A percentile compares a stretch with the other conserved stretches of the same genome.
Conservation (phyloP, 2,329 filamentous ascomycete genomes). For the Fonsecaea pedrosoi region DNA sequence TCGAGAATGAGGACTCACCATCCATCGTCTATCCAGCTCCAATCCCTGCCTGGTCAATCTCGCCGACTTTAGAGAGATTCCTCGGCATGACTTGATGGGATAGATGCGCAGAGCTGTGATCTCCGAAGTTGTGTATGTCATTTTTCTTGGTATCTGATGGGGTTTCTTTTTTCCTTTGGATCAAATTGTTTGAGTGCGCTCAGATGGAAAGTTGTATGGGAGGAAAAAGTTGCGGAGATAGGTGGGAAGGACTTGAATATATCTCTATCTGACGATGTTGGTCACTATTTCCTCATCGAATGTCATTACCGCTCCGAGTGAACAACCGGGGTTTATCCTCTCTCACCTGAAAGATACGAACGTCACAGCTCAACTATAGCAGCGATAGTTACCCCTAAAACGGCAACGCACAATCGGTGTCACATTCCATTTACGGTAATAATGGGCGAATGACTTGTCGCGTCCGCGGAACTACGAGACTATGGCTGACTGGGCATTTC, state of each 20-base stretch:
- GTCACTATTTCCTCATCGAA: not conserved
- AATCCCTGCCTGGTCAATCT: constrained; percentile 63
- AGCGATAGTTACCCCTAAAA: not conserved
- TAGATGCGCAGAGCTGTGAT: constrained; percentile 60
- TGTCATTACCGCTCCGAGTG: not conserved
- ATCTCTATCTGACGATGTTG: not conserved
- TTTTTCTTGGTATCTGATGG: not conserved
- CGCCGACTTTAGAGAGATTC: constrained; percentile 61
- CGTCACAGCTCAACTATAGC: constrained; percentile 11
- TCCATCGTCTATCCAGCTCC: constrained; percentile 69
- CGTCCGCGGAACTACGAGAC: too few relatives aligned
- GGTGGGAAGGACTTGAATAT: not conserved
- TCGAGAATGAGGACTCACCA: constrained; percentile 47
- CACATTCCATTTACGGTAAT: not conserved
- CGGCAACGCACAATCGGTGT: not conserved
- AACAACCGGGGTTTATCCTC: too few relatives aligned
- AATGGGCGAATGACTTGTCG: not conserved
- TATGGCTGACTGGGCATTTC: not conserved
- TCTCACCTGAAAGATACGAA: not conserved
- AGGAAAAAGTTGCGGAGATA: not conserved
- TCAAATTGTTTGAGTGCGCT: not conserved
- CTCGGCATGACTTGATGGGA: constrained; percentile 71
- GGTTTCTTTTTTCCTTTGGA: not conserved
- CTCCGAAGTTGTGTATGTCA: constrained; percentile 33
- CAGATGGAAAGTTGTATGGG: not conserved